Conservation (phyloP, 1,284 basidiomycete genomes). For the Trichosporon inkin region DNA sequence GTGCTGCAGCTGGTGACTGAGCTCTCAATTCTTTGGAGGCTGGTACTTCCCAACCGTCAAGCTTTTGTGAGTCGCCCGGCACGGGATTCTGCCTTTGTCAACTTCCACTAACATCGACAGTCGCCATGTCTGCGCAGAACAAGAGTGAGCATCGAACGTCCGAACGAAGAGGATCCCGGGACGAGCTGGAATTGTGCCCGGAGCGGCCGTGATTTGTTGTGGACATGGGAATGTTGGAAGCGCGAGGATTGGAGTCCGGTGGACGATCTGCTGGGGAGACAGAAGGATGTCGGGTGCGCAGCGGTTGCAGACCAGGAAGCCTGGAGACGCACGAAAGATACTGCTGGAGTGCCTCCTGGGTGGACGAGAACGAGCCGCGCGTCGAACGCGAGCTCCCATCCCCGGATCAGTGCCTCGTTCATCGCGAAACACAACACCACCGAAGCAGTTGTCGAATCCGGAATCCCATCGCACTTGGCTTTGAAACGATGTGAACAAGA, state of each 20-base stretch:
- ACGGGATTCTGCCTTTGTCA: not conserved
- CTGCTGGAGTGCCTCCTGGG: too few species aligned
- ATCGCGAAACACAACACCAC: too few species aligned
- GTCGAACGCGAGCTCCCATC: not conserved
- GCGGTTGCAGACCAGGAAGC: not conserved
- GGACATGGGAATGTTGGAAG: not conserved
- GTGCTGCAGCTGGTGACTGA: not conserved
- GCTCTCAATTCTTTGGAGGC: slow-evolving; percentile 7
- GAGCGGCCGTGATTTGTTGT: not conserved
- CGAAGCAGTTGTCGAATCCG: not conserved
- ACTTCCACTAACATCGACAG: slow-evolving; percentile 3
- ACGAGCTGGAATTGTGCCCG: not conserved
- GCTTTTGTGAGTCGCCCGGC: slow-evolving; percentile 21
- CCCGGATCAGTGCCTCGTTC: not conserved
- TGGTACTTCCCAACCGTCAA: slow-evolving; percentile 25
- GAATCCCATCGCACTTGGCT: not conserved
- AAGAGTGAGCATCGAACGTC: slow-evolving; percentile 12
- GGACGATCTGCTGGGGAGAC: too few species aligned
- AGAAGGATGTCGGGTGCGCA: too few species aligned
- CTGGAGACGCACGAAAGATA: not conserved
- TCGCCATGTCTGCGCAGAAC: slow-evolving; percentile 11
- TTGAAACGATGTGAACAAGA: not conserved
- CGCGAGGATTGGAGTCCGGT: too few species aligned
- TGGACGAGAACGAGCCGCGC: too few species aligned
- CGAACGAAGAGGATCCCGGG: not conserved